phyloP scores from a whole-genome alignment of 1,139 yeast genomes.

The Arxiozyma heterogenica region DNA sequence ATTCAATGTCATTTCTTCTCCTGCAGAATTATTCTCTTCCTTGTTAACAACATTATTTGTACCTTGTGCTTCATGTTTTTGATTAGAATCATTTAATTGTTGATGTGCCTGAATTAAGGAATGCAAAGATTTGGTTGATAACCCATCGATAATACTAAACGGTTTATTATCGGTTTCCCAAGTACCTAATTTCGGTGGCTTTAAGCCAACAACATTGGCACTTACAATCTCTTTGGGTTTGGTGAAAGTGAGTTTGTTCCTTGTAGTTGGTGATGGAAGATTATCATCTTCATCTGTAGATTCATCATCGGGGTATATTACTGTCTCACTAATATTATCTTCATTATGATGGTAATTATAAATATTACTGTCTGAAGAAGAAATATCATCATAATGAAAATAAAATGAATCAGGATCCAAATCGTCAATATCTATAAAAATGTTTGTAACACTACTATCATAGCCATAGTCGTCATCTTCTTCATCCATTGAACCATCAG shows the following conservation, averaged over 20 bases:
- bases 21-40: conserved; percentile 22
- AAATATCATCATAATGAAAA: conserved; percentile 24
- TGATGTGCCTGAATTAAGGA: conserved; percentile 32
- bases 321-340: conserved; percentile 23
- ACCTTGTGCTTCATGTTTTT: conserved; percentile 15
- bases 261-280: conserved; percentile 56
- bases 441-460: conserved; percentile 28
- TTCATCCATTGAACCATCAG: neutral
- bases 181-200: conserved; percentile 89
- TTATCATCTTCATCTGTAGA: conserved; percentile 85
- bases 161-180: conserved; percentile 86
- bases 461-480: conserved; percentile 24
- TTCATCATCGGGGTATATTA: conserved; percentile 46
- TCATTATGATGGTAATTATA: conserved; percentile 14
- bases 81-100: conserved; percentile 21
- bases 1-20: conserved; percentile 66
- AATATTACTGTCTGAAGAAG: conserved; percentile 15
- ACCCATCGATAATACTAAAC: conserved; percentile 88
- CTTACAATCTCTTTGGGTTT: conserved; percentile 81
- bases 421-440: conserved; percentile 32
- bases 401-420: conserved; percentile 34
- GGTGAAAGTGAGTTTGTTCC: conserved; percentile 49
- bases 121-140: conserved; percentile 70
- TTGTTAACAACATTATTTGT: conserved; percentile 13
- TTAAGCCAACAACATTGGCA: conserved; percentile 69